Base-by-base conservation (phyloP, 2,329 filamentous ascomycete genomes). In the Fusarium paranaense region DNA sequence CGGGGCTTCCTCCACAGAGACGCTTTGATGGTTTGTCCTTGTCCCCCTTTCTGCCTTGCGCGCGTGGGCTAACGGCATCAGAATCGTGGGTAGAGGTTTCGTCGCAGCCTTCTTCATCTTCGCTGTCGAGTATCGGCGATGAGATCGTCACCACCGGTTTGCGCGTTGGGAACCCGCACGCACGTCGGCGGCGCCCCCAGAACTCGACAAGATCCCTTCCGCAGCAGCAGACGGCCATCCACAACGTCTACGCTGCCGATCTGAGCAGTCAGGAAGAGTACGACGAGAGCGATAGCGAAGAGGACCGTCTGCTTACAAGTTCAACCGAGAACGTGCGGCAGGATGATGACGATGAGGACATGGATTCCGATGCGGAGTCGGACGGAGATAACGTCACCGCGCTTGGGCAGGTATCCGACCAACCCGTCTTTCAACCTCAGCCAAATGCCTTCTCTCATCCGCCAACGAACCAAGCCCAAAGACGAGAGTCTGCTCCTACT, bases 31-130 rank as follows among this genome's bases (percentile, higher is more conserved):
- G 82, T 84, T 74, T 50, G 81, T 78, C 35, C 16, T 66, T 57
- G 27, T 35, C 56, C 62, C 60, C 37, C 45, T n/a, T 52, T 45
- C 62, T 45, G 35, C 50, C 27, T 57, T 52, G 20, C 25, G 38
- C 37, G 52, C 27, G 30, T 57, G 60, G 59, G 42, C 69, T 79
- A 66, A 78, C 66, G 16, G 9, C 35, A 66, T 75, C 86, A 95
- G 97, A 98, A 85, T 98, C 97, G 10, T 99, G 97, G 97, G 91
- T 98, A 77, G 96, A 99, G 82, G 91, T 99, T 70, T 91, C 93
- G 56, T 98, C 96, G 5, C 94, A 97, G 78, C 95, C 96, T 9
- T 98, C 96, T 0, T 97, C 96, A 3, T 98, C 96, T 3, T 98
- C 95, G 16, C 87, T 98, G 14, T 98, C 95, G 22, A 98, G 91